Base-by-base conservation (phyloP, 805 yeast genomes). In the Saccharomycopsis oosterbeekiorum region DNA sequence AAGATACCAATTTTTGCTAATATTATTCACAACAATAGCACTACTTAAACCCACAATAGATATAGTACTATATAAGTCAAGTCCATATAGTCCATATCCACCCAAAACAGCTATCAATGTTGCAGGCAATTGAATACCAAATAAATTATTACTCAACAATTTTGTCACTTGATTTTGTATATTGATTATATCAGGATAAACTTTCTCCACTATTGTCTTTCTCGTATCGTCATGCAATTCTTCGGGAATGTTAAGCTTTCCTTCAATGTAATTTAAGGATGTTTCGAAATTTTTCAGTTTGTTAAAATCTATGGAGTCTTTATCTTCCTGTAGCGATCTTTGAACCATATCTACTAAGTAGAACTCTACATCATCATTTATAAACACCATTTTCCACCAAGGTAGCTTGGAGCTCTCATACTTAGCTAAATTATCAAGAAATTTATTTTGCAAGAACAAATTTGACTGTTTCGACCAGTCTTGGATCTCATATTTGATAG, bases 301-400 rank as follows among this genome's bases (percentile, higher is more conserved):
- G 21, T 47, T 2, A 11, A 47, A 47, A 47, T 47, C 53, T 12
- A 21, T n/a, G 1, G 41, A 56, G 17, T 41, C 51, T 26, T 50
- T 29, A 14, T 19, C n/a, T 39, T 14, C 50, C n/a, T 47, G 47
- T 29, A 63, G 40, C 5, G 64, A 36, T 11, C 17, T 34, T n/a
- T 51, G 53, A n/a, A 61, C 53, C 65, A 63, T 63, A 19, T 59
- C 62, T 14, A 21, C 37, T 40, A 63, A 51, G 41, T 63, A 63
- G 42, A 36, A 63, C 47, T 63, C 65, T 12, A 59, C n/a, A 43
- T 63, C 65, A 34, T 63, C 65, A 17, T 37, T 56, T 15, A 61
- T 55, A 8, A 21, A 17, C 15, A 56, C 36, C 24, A 63, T 19
- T 26, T 61, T 61, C 62, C 62, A 63, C 65, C 65, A 63, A 9